These are phyloP conservation scores for Borovskyia barvae DNA, from an alignment of 208 protist genomes.

Conservation along the genomic window DNA sequence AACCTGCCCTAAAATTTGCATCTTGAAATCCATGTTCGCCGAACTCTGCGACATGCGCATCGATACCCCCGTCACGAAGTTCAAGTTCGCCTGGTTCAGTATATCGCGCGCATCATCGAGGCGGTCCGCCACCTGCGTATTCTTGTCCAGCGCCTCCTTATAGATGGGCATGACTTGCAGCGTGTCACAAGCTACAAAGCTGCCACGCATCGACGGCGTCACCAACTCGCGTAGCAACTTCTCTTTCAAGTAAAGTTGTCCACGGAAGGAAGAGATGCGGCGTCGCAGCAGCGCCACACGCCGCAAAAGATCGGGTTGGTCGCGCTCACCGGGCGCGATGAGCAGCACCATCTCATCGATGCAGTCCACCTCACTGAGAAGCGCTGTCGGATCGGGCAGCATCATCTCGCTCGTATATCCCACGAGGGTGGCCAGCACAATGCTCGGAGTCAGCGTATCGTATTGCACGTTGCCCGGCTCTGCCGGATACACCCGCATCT, in stretches of 20 bases:
- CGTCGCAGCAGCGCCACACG: slow-evolving; percentile 76
- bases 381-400: slow-evolving; percentile 63
- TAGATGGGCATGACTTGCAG: slow-evolving; percentile 34
- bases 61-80: slow-evolving; percentile 80
- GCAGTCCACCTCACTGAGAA: slow-evolving; percentile 79
- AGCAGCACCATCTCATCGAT: slow-evolving; percentile 89
- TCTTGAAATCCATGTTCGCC: slow-evolving; percentile 79
- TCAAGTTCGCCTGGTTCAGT: slow-evolving; percentile 83
- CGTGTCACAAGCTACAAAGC: slow-evolving; percentile 46
- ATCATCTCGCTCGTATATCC: slow-evolving; percentile 65
- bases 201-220: slow-evolving; percentile 66
- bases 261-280: slow-evolving; percentile 60
- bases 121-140: slow-evolving; percentile 60
- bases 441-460: slow-evolving; percentile 17
- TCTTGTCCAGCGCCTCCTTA: slow-evolving; percentile 57
- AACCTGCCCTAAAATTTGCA: slow-evolving; percentile 75
- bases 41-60: slow-evolving; percentile 89
- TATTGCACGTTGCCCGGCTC: slow-evolving; percentile 1
- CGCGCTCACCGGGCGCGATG: slow-evolving; percentile 69
- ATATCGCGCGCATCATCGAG: slow-evolving; percentile 80
- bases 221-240: slow-evolving; percentile 70
- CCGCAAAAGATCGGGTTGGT: slow-evolving; percentile 83
- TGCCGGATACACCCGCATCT: slow-evolving; percentile 21
- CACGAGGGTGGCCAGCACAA: slow-evolving; percentile 50
- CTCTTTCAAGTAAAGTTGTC: slow-evolving; percentile 71